Percentiles rank a stretch among this genome's conserved stretches.
Evolutionary conservation across 108 stramenopile genomes (phyloP).

Genomic region (Stephanodiscus minutulus): DNA sequence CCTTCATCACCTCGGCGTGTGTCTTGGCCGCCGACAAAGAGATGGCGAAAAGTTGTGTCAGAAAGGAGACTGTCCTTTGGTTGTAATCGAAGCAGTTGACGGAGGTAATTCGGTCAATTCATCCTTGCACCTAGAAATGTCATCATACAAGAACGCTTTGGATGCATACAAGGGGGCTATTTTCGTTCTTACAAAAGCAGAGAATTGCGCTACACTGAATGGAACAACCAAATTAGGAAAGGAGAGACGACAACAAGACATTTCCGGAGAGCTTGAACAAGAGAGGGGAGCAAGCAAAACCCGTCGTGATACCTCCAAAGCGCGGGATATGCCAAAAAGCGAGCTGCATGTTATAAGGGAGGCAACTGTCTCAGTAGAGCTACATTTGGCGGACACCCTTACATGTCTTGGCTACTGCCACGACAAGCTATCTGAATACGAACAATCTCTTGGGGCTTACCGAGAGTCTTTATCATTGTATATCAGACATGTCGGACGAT

Average conservation of each 20-base stretch:
- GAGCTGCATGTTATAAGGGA: slow-evolving; percentile 48
- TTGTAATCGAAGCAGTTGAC: not conserved
- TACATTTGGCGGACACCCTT: slow-evolving; percentile 53
- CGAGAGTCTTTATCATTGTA: slow-evolving; percentile 52
- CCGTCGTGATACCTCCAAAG: not conserved
- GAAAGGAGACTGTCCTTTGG: not conserved
- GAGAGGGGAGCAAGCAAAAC: not conserved
- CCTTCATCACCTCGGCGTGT: slow-evolving; percentile 53
- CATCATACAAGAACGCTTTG: slow-evolving; percentile 34
- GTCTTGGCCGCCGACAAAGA: slow-evolving; percentile 51
- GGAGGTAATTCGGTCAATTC: not conserved
- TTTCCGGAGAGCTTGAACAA: not conserved
- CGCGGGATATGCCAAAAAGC: slow-evolving; percentile 6
- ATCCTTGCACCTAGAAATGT: slow-evolving; percentile 29
- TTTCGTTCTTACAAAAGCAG: slow-evolving; percentile 26
- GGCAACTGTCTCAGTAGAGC: slow-evolving; percentile 48
- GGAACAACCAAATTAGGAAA: not conserved
- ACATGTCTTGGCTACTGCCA: slow-evolving; percentile 55
- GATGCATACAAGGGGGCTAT: slow-evolving; percentile 43
- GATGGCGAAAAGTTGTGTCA: slow-evolving; percentile 12
- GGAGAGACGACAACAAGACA: not conserved
- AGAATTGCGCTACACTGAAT: slow-evolving; percentile 4
- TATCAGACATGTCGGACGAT: slow-evolving; percentile 46
- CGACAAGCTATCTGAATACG: slow-evolving; percentile 46
- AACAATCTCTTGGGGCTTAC: slow-evolving; percentile 46